Base-by-base conservation (phyloP, 805 yeast species). In the Nematodospora valgi region DNA sequence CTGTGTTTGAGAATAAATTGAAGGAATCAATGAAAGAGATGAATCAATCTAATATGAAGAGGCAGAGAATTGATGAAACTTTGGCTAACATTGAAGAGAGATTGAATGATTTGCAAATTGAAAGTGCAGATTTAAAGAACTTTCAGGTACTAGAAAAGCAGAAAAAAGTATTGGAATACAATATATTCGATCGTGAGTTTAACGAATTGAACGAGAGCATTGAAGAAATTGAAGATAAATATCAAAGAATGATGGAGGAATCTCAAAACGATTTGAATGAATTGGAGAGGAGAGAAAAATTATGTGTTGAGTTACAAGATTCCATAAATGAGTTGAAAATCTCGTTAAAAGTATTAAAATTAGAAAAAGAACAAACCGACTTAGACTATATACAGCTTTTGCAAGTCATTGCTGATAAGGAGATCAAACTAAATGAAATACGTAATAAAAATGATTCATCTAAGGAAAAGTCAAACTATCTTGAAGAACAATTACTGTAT, bases 1-100 rank as follows among this genome's bases (percentile, higher is more conserved):
- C 80, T 40, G 84, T 89, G 3, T 93, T 91, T 62, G 98, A 93
- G 51, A 65, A 72, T 24, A 85, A 86, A 55, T 67, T 89, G 36
- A 74, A 72, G 39, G 95, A 88, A 38, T 85, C 96, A 1, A 62
- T 72, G 41, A 82, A 80, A 52, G 91, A 87, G 47, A 86, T 89
- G 88, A 65, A 66, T 4, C 79, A 76, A 40, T 80, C 96, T 0
- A 77, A 74, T 42, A 71, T 68, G 41, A 86, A 86, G 47, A 73
- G 81, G 44, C 78, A 72, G 35, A 78, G 86, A 50, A 85, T 86
- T 32, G 84, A 77, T 41, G 87, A 82, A 46, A 80, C 86, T 56
- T 65, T 91, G 48, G 58, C 59, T 13, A 82, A 82, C 41, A 78
- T 88, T 30, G 80, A 81, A 39, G 80, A 75, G 30, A 70, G 95